phyloP scores from a whole-genome alignment of 169 alveolate species.

The Plasmodium vivax region DNA sequence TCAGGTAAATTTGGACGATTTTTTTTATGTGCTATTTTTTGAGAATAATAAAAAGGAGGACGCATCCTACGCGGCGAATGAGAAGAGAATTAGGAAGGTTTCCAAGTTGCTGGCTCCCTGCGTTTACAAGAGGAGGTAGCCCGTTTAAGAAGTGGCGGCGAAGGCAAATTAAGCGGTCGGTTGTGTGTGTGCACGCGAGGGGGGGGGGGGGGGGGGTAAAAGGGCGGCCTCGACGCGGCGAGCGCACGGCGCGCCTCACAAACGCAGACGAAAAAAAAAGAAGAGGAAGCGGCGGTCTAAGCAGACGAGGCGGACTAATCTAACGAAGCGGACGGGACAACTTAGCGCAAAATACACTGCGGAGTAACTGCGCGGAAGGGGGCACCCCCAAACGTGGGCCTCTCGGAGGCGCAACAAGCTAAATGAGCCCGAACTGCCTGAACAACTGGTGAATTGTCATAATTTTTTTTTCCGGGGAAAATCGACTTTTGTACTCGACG shows the following conservation, averaged over 20 bases:
- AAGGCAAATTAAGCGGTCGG: not conserved
- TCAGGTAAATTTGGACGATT: constrained; percentile 50
- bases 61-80: not conserved
- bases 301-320: not conserved
- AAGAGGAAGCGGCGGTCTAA: not conserved
- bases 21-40: constrained; percentile 50
- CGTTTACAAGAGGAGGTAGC: constrained; percentile 48
- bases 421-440: constrained; percentile 12
- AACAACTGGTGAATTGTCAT: constrained; percentile 50
- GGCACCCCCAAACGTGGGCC: not conserved
- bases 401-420: not conserved
- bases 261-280: not conserved
- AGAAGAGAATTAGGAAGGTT: constrained; percentile 22
- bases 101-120: constrained; percentile 54
- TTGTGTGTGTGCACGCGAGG: not conserved
- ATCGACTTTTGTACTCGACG: constrained; percentile 42
- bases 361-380: not conserved
- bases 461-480: constrained; percentile 40
- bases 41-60: constrained; percentile 39
- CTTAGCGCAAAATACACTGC: not conserved
- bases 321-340: not conserved
- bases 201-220: not conserved
- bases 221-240: not conserved
- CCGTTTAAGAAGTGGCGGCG: not conserved
- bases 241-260: not conserved